Percentiles rank a stretch among this genome's conserved stretches.
Evolutionary conservation across 164 flowering plant genomes (phyloP).

Genomic region (Euptelea pleiosperma): DNA sequence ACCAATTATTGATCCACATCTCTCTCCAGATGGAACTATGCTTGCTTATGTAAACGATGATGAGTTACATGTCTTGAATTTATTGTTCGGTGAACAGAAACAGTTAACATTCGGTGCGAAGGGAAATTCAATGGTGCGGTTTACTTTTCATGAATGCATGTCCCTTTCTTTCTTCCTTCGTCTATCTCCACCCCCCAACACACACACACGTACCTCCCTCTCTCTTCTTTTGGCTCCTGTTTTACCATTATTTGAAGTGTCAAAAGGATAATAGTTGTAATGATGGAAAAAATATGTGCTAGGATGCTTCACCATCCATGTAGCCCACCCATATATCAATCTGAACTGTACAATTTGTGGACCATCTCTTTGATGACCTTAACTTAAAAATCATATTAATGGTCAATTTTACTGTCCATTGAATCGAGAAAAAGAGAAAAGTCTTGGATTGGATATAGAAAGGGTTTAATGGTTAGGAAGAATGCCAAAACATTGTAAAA

Average conservation of each 20-base stretch:
- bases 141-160: background rate
- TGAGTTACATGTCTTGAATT: conserved; percentile 65
- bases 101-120: conserved; percentile 66
- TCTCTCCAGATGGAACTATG: conserved; percentile 89
- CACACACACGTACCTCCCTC: no score
- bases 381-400: background rate
- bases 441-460: background rate
- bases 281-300: background rate
- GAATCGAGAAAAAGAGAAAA: background rate
- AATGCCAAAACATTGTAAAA: no score
- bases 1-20: conserved; percentile 85
- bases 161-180: background rate
- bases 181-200: no score
- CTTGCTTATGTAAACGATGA: conserved; percentile 70
- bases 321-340: background rate
- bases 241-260: background rate
- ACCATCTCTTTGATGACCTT: background rate
- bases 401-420: background rate
- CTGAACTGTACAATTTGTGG: background rate
- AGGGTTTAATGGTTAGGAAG: background rate
- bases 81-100: conserved; percentile 42
- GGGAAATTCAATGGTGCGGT: conserved; percentile 52
- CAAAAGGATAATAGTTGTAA: background rate
- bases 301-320: background rate
- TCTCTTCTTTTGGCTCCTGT: background rate